A percentile compares a stretch with the other conserved stretches of the same genome.
Conservation (phyloP, 1,284 basidiomycete species). For the Trichosporon coremiiforme region DNA sequence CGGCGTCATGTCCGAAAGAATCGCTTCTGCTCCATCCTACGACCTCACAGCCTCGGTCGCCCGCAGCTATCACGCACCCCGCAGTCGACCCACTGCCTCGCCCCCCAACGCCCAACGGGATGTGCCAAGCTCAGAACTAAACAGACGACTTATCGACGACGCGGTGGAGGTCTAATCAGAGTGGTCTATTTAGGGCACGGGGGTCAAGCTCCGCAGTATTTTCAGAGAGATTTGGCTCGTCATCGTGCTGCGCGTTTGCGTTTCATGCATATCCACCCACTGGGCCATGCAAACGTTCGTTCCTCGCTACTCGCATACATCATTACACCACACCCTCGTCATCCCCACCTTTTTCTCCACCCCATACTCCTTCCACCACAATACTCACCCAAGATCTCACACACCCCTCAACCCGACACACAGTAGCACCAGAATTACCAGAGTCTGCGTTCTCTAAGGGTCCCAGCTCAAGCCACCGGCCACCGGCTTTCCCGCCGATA, state of each 20-base stretch:
- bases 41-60: too few relatives aligned
- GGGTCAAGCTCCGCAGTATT: too few relatives aligned
- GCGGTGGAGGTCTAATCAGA: not conserved
- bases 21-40: not conserved
- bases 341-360: too few relatives aligned
- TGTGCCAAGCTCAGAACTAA: not conserved
- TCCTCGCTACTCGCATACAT: slow-evolving; percentile 2
- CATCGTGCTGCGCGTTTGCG: not conserved
- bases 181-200: not conserved
- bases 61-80: too few relatives aligned
- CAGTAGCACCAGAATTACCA: too few relatives aligned
- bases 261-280: not conserved
- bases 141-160: not conserved
- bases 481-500: not conserved
- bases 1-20: not conserved
- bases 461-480: not conserved
- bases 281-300: not conserved
- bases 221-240: not conserved
- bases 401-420: too few relatives aligned
- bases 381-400: too few relatives aligned
- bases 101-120: too few relatives aligned
- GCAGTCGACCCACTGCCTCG: too few relatives aligned
- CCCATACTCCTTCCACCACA: too few relatives aligned
- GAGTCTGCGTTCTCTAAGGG: not conserved
- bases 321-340: not conserved